Evolutionary conservation across 176 grass and related monocot genomes (phyloP), one percentile per base, ranked within the genome.

Genomic region (Triticum monococcum): DNA sequence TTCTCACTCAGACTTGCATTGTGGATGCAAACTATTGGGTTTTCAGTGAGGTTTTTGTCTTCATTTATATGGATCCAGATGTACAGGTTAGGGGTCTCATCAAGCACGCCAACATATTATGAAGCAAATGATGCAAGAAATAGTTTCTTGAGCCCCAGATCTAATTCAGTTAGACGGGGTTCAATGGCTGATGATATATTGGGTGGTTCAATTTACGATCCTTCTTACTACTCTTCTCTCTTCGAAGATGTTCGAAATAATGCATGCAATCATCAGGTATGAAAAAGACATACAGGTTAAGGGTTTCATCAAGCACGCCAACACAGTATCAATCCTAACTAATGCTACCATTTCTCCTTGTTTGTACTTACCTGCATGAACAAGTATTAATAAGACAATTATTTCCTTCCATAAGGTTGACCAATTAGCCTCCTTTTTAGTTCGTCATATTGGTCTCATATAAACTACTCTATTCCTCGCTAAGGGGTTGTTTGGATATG

Each of bases 11-110:
- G 79, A 90, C 87, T 99, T 86, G 89, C 90, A 66, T 88, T 94
- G 80, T 99, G 84, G 87, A 99, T 99, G 94, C 94, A 99, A 96
- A 99, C 96, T 61, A 90, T 93, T 86, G 97, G 97, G 78, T 99
- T 99, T 91, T 99, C 97, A 73, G 84, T 96, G 61, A 93, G 97
- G 87, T 89, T 99, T 88, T 88, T 99, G n/a, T 99, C 97, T 20
- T 93, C 94, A 18, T 96, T 99, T 88, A 87, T 99, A 81, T 99
- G 97, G 97, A 88, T 96, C 73, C 97, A 99, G 84, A 96, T 99
- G 77, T 96, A 99, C 84, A 92, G 92, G 66, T 79, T 99, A 75
- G 97, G 97, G 70, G 80, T 78, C 33, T 94, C 94, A 62, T 88
- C 85, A 41, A 86, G 72, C 75, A 77, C 43, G 12, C 88, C 85